Conservation (phyloP, 768 basidiomycete species). For the Daedaleopsis sinensis region DNA sequence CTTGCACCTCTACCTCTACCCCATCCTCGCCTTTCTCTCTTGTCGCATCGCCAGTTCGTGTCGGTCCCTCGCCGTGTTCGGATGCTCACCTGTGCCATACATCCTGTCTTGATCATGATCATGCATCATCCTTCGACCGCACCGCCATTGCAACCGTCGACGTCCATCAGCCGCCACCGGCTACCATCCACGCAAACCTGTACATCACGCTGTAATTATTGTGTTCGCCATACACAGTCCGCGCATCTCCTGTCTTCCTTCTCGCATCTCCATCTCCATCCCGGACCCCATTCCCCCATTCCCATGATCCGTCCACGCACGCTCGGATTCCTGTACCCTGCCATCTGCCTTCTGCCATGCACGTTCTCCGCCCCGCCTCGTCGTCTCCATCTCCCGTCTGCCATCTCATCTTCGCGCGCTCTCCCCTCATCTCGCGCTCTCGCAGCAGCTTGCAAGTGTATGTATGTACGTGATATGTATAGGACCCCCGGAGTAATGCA, state of each 20-base stretch:
- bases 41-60: too few relatives aligned
- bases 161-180: too few relatives aligned
- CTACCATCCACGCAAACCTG: too few relatives aligned
- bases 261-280: not conserved
- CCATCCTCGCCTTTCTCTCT: not conserved
- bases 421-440: not conserved
- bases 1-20: not conserved
- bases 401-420: not conserved
- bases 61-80: too few relatives aligned
- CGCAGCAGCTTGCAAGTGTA: not conserved
- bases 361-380: not conserved
- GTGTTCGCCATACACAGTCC: too few relatives aligned
- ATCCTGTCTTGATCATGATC: too few relatives aligned
- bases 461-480: slow-evolving; percentile 13
- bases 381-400: not conserved
- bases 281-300: not conserved
- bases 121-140: too few relatives aligned
- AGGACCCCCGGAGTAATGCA: not conserved
- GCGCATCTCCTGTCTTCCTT: not conserved
- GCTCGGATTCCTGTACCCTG: not conserved
- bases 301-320: not conserved
- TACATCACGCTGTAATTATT: too few relatives aligned
- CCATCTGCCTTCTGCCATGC: not conserved
- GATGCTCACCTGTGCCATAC: too few relatives aligned
- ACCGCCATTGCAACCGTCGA: too few relatives aligned